These are phyloP conservation scores for Neostapfia colusana DNA, from an alignment of 176 grass and related monocot genomes.

Conservation along the genomic window DNA sequence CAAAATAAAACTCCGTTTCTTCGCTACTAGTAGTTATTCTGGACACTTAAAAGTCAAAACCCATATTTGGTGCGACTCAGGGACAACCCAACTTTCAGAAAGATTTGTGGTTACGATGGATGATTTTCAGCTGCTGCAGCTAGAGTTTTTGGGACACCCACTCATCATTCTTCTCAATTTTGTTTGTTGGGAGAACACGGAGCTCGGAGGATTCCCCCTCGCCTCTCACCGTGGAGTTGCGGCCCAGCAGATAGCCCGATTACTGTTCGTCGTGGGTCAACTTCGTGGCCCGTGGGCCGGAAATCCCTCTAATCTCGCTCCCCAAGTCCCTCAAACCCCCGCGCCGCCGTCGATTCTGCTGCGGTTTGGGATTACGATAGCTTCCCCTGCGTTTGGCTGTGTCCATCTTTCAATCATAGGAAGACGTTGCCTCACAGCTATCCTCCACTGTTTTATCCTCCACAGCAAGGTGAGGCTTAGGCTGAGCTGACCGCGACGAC, in stretches of 20 bases:
- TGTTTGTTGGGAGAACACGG: neutral
- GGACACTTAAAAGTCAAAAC: too few relatives aligned
- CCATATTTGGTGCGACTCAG: neutral
- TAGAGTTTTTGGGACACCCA: neutral
- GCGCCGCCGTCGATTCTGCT: neutral
- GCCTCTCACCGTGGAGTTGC: too few relatives aligned
- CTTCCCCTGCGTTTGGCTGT: too few relatives aligned
- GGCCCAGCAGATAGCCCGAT: neutral
- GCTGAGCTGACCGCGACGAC: too few relatives aligned
- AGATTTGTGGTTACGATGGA: neutral
- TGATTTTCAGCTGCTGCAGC: neutral
- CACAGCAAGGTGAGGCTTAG: too few relatives aligned
- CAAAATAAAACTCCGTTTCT: neutral
- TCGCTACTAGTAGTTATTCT: too few relatives aligned
- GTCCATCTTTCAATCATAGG: too few relatives aligned
- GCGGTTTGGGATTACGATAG: conserved; percentile 24
- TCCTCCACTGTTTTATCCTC: too few relatives aligned
- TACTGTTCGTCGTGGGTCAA: neutral
- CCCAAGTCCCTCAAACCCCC: neutral
- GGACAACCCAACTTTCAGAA: neutral
- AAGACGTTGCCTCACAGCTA: too few relatives aligned
- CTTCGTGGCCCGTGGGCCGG: neutral
- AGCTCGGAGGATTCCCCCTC: neutral
- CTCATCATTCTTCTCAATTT: neutral
- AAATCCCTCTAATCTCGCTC: neutral